Percentiles rank a stretch among this genome's conserved stretches.
These are phyloP conservation scores for Suillus brevipes DNA, from an alignment of 768 basidiomycete genomes.

Conservation along the genomic window DNA sequence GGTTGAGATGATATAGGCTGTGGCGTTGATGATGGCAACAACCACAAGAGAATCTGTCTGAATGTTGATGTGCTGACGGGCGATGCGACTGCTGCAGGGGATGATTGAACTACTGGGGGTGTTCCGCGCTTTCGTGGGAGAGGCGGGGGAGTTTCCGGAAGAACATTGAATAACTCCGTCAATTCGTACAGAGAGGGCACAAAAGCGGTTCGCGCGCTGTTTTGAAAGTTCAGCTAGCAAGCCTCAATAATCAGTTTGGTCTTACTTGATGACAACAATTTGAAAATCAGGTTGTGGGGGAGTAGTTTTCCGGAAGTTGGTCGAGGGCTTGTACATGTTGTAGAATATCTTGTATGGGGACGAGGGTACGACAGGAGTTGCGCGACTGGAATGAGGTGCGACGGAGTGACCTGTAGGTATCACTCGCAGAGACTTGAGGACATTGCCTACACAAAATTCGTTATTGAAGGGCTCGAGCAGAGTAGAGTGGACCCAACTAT, in stretches of 20 bases:
- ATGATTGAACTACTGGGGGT: constrained; percentile 4
- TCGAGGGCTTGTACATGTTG: constrained; percentile 89
- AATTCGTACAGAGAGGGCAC: constrained; percentile 85
- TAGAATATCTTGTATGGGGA: constrained; percentile 84
- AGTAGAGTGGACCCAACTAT: constrained; percentile 40
- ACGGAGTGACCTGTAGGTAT: constrained; percentile 63
- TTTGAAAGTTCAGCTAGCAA: constrained; percentile 9
- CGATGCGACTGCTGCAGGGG: constrained; percentile 8
- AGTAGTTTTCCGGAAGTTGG: constrained; percentile 75
- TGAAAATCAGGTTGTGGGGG: constrained; percentile 84
- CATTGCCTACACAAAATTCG: constrained; percentile 45
- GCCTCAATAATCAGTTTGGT: constrained; percentile 10
- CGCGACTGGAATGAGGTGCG: constrained; percentile 29
- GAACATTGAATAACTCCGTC: constrained; percentile 62
- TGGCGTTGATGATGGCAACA: constrained; percentile 26
- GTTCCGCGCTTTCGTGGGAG: constrained; percentile 47
- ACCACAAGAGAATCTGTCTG: constrained; percentile 25
- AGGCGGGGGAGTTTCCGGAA: constrained; percentile 65
- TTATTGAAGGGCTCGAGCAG: constrained; percentile 9
- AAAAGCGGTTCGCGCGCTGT: constrained; percentile 77
- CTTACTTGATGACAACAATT: constrained; percentile 84
- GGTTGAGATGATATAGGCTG: constrained; percentile 31
- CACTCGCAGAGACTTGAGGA: constrained; percentile 72
- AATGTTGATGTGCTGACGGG: constrained; percentile 1
- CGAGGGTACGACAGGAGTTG: constrained; percentile 8